Evolutionary conservation across 306 rosid genomes (phyloP).

Genomic region (Quercus robur): DNA sequence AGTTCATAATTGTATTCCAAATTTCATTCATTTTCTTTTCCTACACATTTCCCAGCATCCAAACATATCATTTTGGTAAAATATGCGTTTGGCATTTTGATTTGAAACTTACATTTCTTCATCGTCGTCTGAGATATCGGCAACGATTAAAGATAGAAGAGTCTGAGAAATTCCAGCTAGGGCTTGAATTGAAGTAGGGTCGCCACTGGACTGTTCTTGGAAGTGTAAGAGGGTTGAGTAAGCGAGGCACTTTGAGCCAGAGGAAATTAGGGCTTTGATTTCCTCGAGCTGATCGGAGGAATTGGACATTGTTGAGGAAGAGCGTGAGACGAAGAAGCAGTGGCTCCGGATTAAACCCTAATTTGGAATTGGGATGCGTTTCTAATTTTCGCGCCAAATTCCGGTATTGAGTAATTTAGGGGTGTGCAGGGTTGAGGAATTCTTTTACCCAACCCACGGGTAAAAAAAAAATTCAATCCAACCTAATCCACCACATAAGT

Average conservation of each 20-base stretch:
- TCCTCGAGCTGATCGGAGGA: conserved; percentile 38
- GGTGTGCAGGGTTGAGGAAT: too few relatives aligned
- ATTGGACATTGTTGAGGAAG: conserved; percentile 37
- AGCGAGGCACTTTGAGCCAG: conserved; percentile 37
- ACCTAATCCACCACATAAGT: too few relatives aligned
- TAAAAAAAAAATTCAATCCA: too few relatives aligned
- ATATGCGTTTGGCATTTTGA: background rate
- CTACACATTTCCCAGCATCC: background rate
- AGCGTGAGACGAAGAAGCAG: background rate
- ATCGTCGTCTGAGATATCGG: conserved; percentile 49
- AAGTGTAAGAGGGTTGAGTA: conserved; percentile 62
- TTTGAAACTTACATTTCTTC: conserved; percentile 56
- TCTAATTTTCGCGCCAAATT: conserved; percentile 30
- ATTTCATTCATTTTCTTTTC: too few relatives aligned
- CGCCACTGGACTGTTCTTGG: conserved; percentile 48
- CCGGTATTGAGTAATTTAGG: background rate
- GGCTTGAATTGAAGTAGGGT: conserved; percentile 40
- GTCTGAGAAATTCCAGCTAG: conserved; percentile 36
- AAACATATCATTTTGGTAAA: background rate
- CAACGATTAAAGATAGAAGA: conserved; percentile 27
- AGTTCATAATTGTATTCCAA: too few relatives aligned
- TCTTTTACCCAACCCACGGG: too few relatives aligned
- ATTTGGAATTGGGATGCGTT: background rate
- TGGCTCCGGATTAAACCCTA: conserved; percentile 11
- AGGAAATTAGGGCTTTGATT: conserved; percentile 45